Evolutionary conservation across 768 basidiomycete genomes (phyloP).

Genomic region (Solioccasus polychromus): DNA sequence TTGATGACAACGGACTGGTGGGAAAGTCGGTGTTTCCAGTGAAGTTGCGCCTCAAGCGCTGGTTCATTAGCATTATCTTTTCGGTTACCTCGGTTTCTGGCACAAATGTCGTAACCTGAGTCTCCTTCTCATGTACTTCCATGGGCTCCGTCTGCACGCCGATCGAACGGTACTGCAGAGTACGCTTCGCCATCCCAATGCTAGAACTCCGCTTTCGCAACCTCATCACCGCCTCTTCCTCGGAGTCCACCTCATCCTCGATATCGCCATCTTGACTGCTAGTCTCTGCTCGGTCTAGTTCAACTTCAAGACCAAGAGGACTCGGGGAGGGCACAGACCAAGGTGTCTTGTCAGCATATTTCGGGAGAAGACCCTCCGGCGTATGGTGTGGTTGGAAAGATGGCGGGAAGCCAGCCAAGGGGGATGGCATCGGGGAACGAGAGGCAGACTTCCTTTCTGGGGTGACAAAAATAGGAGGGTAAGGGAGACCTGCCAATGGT

Average conservation of each 20-base stretch:
- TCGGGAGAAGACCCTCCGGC: conserved; percentile 82
- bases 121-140: conserved; percentile 51
- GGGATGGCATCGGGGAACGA: conserved; percentile 33
- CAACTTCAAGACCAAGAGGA: conserved; percentile 29
- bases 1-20: background rate
- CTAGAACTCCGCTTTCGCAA: conserved; percentile 37
- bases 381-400: conserved; percentile 71
- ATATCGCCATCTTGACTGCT: conserved; percentile 82
- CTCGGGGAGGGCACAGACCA: conserved; percentile 43
- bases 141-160: conserved; percentile 69
- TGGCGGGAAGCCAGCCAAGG: conserved; percentile 46
- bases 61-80: conserved; percentile 22
- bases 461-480: conserved; percentile 34
- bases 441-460: conserved; percentile 19
- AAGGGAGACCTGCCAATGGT: conserved; percentile 37
- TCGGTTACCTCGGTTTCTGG: conserved; percentile 17
- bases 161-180: conserved; percentile 53
- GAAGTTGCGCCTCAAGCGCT: conserved; percentile 19
- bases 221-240: conserved; percentile 39
- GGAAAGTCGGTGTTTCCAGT: conserved; percentile 2
- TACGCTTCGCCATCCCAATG: conserved; percentile 14
- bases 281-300: conserved; percentile 49
- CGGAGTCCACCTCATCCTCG: conserved; percentile 66
- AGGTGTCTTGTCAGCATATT: conserved; percentile 62
- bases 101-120: conserved; percentile 49